Conservation (phyloP, 1,284 basidiomycete genomes). For the Ustilago bromivora region DNA sequence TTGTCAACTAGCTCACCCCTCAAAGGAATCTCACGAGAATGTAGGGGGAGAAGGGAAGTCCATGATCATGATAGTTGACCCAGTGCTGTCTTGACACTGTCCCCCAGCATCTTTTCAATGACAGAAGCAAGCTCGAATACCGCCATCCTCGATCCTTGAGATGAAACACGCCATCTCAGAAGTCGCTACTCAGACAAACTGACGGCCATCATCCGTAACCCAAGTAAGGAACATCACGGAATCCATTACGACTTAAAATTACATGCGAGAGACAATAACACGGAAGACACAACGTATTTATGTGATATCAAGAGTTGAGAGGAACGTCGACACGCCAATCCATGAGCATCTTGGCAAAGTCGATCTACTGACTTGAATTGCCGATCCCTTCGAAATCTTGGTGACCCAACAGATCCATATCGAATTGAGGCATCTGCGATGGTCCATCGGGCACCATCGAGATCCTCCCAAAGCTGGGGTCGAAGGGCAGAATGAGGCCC, state of each 20-base stretch:
- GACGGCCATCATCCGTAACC: background rate
- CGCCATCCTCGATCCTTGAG: background rate
- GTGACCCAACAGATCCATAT: conserved; percentile 43
- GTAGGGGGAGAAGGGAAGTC: background rate
- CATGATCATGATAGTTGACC: background rate
- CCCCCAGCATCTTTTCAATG: too few relatives aligned
- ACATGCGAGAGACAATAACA: background rate
- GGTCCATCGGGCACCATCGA: conserved; percentile 10
- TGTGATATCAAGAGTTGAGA: conserved; percentile 7
- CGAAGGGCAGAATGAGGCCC: conserved; percentile 17
- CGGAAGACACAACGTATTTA: background rate
- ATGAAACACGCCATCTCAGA: background rate
- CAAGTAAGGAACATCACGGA: background rate
- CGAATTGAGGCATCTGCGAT: conserved; percentile 29
- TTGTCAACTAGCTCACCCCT: too few relatives aligned
- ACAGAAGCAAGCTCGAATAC: background rate
- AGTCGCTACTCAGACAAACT: background rate
- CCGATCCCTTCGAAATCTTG: conserved; percentile 43
- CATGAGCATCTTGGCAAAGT: conserved; percentile 50
- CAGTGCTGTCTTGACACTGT: background rate
- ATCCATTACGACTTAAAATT: background rate
- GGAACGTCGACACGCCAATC: conserved; percentile 47
- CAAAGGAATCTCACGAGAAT: too few relatives aligned
- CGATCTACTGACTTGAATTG: conserved; percentile 39
- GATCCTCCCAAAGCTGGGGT: conserved; percentile 19